Conservation (phyloP, 116 monocot genomes). For the Trichopus zeylanicus region DNA sequence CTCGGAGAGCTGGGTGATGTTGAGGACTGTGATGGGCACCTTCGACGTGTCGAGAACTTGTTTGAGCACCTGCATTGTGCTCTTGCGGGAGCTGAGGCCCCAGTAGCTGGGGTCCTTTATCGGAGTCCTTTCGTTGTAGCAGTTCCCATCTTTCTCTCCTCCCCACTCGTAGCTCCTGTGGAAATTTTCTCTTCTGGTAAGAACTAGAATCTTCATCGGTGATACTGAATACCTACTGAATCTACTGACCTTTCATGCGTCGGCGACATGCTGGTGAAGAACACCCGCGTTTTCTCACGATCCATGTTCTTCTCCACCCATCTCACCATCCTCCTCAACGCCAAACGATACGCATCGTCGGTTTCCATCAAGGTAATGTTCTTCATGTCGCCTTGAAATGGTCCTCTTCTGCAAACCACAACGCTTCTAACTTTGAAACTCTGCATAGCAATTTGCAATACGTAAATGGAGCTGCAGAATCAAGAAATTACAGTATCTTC, state of each 20-base stretch:
- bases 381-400: conserved; percentile 21
- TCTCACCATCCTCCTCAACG: conserved; percentile 36
- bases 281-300: conserved; percentile 34
- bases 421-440: too few species aligned
- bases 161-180: conserved; percentile 64
- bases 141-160: conserved; percentile 32
- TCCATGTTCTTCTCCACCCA: conserved; percentile 65
- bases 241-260: conserved; percentile 34
- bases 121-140: conserved; percentile 47
- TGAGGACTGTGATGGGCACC: conserved; percentile 35
- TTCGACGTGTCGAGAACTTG: conserved; percentile 22
- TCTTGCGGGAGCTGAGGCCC: conserved; percentile 39
- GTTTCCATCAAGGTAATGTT: conserved; percentile 38
- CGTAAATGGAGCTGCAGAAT: not conserved
- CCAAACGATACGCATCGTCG: conserved; percentile 41
- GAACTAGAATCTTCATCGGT: too few species aligned
- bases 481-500: conserved; percentile 42
- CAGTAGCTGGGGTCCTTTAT: conserved; percentile 48
- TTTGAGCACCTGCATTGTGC: conserved; percentile 36
- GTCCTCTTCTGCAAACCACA: conserved; percentile 24
- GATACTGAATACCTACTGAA: too few species aligned
- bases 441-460: not conserved
- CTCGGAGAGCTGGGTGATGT: conserved; percentile 63
- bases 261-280: conserved; percentile 73
- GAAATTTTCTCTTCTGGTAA: too few species aligned